A percentile compares a stretch with the other conserved stretches of the same genome.
Conservation (phyloP, 331 rosid species). For the Stylosanthes scabra region DNA sequence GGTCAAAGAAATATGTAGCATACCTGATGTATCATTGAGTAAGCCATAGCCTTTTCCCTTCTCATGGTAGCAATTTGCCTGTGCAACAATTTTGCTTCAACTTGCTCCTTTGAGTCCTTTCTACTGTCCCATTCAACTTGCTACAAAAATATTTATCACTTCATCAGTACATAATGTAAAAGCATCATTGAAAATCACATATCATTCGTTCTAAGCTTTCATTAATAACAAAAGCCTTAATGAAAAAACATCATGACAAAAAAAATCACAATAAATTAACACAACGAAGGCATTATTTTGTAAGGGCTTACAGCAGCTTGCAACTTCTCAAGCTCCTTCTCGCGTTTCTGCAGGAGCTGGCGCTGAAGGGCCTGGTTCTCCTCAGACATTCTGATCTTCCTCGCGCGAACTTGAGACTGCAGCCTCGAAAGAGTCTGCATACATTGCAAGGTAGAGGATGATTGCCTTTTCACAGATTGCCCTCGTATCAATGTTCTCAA, state of each 20-base stretch:
- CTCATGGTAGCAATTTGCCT: constrained; percentile 82
- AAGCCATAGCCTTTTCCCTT: constrained; percentile 92
- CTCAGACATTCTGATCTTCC: constrained; percentile 82
- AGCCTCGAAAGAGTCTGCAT: constrained; percentile 89
- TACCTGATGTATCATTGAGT: constrained; percentile 90
- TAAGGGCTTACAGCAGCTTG: constrained; percentile 61
- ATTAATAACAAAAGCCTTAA: constrained; percentile 16
- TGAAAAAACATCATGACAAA: neutral
- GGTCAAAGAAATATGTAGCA: no score
- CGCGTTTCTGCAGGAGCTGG: constrained; percentile 68
- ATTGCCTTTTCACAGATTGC: constrained; percentile 83
- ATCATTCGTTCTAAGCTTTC: neutral
- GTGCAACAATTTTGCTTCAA: constrained; percentile 54
- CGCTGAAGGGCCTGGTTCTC: constrained; percentile 83
- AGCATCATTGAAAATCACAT: neutral
- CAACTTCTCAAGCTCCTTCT: constrained; percentile 65
- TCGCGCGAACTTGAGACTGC: constrained; percentile 77
- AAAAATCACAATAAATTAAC: constrained; percentile 1
- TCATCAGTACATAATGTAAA: constrained; percentile 13
- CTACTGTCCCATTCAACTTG: constrained; percentile 77
- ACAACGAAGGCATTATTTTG: neutral
- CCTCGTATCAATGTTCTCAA: constrained; percentile 78
- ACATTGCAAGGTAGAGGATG: constrained; percentile 73
- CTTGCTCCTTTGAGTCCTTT: constrained; percentile 72
- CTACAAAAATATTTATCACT: constrained; percentile 28